Evolutionary conservation across 2,329 filamentous ascomycete species (phyloP), one percentile per base, ranked within the genome.

Genomic region (Diplocarpon mali): DNA sequence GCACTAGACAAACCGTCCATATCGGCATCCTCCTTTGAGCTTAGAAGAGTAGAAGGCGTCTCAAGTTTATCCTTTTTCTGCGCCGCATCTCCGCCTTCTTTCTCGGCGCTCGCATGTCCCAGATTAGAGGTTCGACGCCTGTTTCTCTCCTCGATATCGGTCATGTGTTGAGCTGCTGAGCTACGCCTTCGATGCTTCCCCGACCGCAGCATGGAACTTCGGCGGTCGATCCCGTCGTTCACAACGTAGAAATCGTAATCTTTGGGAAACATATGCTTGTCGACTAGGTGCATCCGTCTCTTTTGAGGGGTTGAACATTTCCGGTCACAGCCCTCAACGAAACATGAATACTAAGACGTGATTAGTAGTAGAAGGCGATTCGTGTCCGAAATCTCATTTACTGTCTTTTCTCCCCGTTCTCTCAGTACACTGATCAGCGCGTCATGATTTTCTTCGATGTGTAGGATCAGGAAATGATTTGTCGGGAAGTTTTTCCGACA

Each of bases 401-500:
- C 85, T 30, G 84, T 95, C 58, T 87, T 89, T 60, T 95, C 88
- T 35, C 89, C 92, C 55, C 78, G 76, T 42, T 87, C 87, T 54
- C 80, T 76, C 59, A 72, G 77, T 10, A 85, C 75, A 40, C 77
- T 79, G 32, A 76, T 71, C 48, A 96, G 73, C 7, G 87, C 77
- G 65, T 98, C 88, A 64, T 96, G 92, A 53, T 82, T 85, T 64
- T 96, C 92, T 54, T 89, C 80, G 53, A 95, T 89, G 61, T 98
- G 92, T 37, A 96, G 65, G 45, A 74, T 71, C 40, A 98, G 71
- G 44, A 92, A 79, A 61, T 89, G 81, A 30, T 80, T 73, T 0
- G 86, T 88, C 1, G 92, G 92, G 51, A 96, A 87, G 62, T 95
- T 96, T 62, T 77, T 87, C 44, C 75, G 71, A 62, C 92, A 98